Conservation (phyloP, 371 early-diverging fungal species). For the Mucor lusitanicus region DNA sequence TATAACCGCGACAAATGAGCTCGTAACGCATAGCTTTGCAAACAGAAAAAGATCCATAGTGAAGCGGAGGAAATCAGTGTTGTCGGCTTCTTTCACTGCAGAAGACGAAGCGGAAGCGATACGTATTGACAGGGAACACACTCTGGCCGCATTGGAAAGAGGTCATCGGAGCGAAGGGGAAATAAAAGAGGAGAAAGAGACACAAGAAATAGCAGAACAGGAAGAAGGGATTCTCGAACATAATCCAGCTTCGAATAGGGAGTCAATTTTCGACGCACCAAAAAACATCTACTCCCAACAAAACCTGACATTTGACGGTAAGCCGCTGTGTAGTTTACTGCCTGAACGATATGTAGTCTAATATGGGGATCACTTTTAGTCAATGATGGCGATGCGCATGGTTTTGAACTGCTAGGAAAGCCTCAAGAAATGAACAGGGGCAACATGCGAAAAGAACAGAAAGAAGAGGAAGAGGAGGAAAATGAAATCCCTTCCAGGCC, state of each 20-base stretch:
- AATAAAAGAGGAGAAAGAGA: neutral
- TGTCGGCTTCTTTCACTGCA: constrained; percentile 48
- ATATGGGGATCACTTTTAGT: neutral
- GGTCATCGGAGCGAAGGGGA: neutral
- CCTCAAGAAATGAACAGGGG: neutral
- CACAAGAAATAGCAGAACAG: neutral
- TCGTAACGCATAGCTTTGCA: constrained; percentile 34
- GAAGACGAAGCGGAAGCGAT: constrained; percentile 35
- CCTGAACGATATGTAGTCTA: neutral
- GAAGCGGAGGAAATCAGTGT: constrained; percentile 45
- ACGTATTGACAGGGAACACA: constrained; percentile 14
- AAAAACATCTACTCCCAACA: neutral
- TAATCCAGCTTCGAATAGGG: neutral
- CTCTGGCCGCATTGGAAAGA: constrained; percentile 18
- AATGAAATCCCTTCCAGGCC: neutral
- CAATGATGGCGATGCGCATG: neutral
- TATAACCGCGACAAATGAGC: neutral
- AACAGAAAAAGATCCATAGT: constrained; percentile 32
- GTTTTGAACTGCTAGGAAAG: neutral
- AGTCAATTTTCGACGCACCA: neutral
- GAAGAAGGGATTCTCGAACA: neutral
- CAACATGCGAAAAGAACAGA: neutral
- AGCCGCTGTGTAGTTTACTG: neutral
- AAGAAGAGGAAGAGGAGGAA: neutral
- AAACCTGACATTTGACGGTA: neutral